Conservation (phyloP, 495 filamentous ascomycete species). For the Entonaema liquescens region DNA sequence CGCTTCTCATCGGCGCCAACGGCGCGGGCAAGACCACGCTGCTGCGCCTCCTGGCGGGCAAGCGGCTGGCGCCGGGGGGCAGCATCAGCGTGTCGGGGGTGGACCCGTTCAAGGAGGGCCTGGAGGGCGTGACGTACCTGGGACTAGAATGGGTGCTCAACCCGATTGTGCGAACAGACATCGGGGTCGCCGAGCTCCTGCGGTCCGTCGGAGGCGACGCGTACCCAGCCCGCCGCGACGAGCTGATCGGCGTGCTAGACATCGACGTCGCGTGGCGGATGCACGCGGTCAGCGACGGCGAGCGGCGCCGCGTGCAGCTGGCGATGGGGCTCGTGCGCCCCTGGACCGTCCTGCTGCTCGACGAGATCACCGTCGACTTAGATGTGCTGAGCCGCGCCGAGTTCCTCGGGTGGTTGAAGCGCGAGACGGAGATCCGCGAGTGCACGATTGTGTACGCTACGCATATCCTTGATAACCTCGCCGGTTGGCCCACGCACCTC, state of each 20-base stretch:
- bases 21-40: slow-evolving; percentile 98
- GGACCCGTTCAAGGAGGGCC: slow-evolving; percentile 87
- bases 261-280: slow-evolving; percentile 93
- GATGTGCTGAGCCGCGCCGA: slow-evolving; percentile 84
- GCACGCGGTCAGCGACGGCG: slow-evolving; percentile 93
- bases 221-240: slow-evolving; percentile 82
- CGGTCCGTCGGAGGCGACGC: slow-evolving; percentile 84
- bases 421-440: slow-evolving; percentile 79
- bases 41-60: slow-evolving; percentile 84
- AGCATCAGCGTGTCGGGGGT: slow-evolving; percentile 78
- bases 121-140: slow-evolving; percentile 95
- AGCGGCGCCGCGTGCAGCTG: slow-evolving; percentile 89
- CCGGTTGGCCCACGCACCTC: slow-evolving; percentile 91
- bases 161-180: slow-evolving; percentile 92
- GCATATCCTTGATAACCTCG: slow-evolving; percentile 93
- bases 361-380: slow-evolving; percentile 97
- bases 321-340: slow-evolving; percentile 96
- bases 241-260: slow-evolving; percentile 87
- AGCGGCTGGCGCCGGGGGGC: slow-evolving; percentile 81
- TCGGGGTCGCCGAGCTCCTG: slow-evolving; percentile 86
- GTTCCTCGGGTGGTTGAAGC: slow-evolving; percentile 87
- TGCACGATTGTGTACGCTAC: slow-evolving; percentile 98
- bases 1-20: slow-evolving; percentile 95
- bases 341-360: slow-evolving; percentile 88
- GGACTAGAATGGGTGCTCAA: slow-evolving; percentile 99